These are phyloP conservation scores for Thymus quinquecostatus DNA, from an alignment of 257 asterid genomes.

Conservation along the genomic window DNA sequence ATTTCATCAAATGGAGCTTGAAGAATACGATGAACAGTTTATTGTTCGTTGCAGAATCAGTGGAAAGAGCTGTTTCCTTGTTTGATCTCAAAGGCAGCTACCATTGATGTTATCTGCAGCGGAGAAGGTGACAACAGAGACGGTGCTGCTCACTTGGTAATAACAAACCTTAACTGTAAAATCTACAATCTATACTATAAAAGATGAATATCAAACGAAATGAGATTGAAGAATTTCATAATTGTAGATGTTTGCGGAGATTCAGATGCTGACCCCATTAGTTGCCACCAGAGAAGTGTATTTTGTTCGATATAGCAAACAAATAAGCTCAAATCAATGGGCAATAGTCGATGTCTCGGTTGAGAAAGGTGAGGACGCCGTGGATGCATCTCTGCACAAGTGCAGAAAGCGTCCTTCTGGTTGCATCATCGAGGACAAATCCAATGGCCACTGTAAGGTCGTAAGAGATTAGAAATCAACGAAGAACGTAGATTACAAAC, in stretches of 20 bases:
- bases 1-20: background rate
- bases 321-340: constrained; percentile 65
- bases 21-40: background rate
- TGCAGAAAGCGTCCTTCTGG: constrained; percentile 90
- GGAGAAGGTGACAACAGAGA: constrained; percentile 74
- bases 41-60: constrained; percentile 50
- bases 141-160: constrained; percentile 79
- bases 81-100: constrained; percentile 71
- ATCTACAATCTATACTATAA: background rate
- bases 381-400: constrained; percentile 58
- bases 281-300: constrained; percentile 78
- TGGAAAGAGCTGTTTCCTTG: constrained; percentile 86
- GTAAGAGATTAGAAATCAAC: constrained; percentile 15
- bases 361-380: constrained; percentile 61
- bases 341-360: constrained; percentile 80
- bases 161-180: constrained; percentile 1
- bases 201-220: background rate
- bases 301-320: constrained; percentile 70
- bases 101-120: constrained; percentile 57
- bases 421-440: constrained; percentile 76
- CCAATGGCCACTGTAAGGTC: constrained; percentile 92
- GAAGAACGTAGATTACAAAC: background rate
- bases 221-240: background rate
- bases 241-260: constrained; percentile 78
- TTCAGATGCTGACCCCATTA: constrained; percentile 87